Conservation (phyloP, 345 rosid species). For the Ricinus communis region DNA sequence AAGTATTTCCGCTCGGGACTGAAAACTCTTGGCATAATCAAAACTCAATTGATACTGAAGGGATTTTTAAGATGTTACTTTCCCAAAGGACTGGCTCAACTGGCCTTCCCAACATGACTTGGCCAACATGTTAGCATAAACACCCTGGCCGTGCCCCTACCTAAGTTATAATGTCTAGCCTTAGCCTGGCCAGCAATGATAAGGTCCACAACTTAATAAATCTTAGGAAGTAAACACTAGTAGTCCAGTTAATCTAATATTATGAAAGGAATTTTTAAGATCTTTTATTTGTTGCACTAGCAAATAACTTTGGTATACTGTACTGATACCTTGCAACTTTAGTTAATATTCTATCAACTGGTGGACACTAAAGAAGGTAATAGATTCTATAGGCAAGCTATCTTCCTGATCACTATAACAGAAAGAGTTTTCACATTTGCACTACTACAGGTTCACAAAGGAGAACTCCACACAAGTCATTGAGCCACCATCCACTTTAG, state of each 20-base stretch:
- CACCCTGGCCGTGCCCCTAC: not conserved
- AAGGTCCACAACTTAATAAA: not conserved
- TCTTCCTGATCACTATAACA: not conserved
- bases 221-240: not conserved
- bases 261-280: not conserved
- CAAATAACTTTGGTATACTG: not conserved
- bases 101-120: too few relatives aligned
- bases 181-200: not conserved
- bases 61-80: too few relatives aligned
- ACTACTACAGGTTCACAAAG: constrained; percentile 53
- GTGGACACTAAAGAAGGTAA: not conserved
- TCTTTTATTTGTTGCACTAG: not conserved
- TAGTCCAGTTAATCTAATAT: not conserved
- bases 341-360: not conserved
- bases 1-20: too few relatives aligned
- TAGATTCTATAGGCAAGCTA: not conserved
- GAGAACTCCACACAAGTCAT: constrained; percentile 58
- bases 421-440: constrained; percentile 1
- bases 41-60: too few relatives aligned
- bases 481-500: constrained; percentile 55
- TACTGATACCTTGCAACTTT: not conserved
- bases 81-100: too few relatives aligned
- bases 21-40: too few relatives aligned
- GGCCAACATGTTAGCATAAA: not conserved
- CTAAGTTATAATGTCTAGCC: not conserved